Evolutionary conservation across 331 rosid genomes (phyloP), one percentile per base, ranked within the genome.

Genomic region (Rosa hybrid): DNA sequence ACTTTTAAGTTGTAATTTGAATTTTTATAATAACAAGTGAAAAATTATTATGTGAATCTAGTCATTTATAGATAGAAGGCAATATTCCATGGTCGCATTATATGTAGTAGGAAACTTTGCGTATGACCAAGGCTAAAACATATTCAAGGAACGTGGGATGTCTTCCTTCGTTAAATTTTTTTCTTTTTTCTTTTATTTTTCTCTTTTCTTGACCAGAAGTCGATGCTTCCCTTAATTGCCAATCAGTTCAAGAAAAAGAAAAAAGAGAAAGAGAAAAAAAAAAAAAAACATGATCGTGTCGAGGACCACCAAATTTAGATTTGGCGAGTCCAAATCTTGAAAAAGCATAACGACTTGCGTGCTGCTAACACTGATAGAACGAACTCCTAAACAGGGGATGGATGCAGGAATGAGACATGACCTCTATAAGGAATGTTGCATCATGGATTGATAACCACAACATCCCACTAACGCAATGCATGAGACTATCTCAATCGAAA

Each of bases 81-180:
- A 3, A 1, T 30, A 64, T 12, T 64, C 44, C 39, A 12, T 64
- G 42, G 39, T 64, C 11, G 17, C 69, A 0, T 64, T 30, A 14
- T 30, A 30, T 23, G 7, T 60, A 0, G 38, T 62, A 9, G 20
- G 8, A 9, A 59, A 21, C 65, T 12, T 65, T 65, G 45, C 21
- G 12, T 34, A 38, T 18, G 44, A 7, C 70, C 70, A 64, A 27
- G 17, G 70, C 20, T 14, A 27, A 4, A 27, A 17, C 44, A 64
- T 64, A 27, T 64, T 30, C 42, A 27, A 13, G 71, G 71, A 65
- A 65, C 71, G 11, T 65, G 71, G 71, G 71, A 65, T 65, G 71
- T 65, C 46, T 30, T 17, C n/a, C 46, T 65, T 65, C 21, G 14
- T 0, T 30, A 10, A 1, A 10, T 13, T 30, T 13, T 11, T 64